Base-by-base conservation (phyloP, 2,329 filamentous ascomycete species). In the Waltergamsia citrina region DNA sequence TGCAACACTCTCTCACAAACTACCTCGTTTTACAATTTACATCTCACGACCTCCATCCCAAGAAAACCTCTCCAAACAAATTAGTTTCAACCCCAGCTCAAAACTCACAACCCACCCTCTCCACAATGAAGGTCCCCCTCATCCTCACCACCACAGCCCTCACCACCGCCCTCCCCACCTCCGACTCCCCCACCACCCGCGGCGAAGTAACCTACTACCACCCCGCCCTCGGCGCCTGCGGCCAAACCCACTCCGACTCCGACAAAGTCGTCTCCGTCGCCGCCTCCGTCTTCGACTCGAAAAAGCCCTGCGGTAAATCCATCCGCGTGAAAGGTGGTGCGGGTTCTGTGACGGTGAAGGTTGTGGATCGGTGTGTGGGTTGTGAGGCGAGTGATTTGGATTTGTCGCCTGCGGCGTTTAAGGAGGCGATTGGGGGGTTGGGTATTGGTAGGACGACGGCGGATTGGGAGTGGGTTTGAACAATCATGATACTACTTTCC, bases 191-290 rank as follows among this genome's bases (percentile, higher is more conserved):
- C 31, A 18, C 22, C 19, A 15, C 9, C 21, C n/a, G 12, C 17
- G 29, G 34, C 14, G 19, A 27, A 14, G 16, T 39, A 12, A 50
- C 58, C 14, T 88, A 78, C 59, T 88, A 82, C 52, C 59, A 62
- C 14, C 72, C 80, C 0, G 63, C 56, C 4, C 63, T 85, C 4
- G 83, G 84, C 10, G 77, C 82, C 1, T 90, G 85, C 50, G 84
- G 83, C 5, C 54, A 69, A 21, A 64, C 57, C 2, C 74, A 71
- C 34, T 54, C 50, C 2, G 60, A 65, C 7, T 55, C 52, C 7
- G 78, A 86, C 37, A 49, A 67, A 37, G 71, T 88, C 26, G 78
- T 73, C 23, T 73, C 84, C 1, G 66, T 90, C 1, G 80, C 78
- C 3, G 71, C 79, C 45, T 48, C 67, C n/a, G 50, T 83, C 5